phyloP scores from a whole-genome alignment of 2,329 filamentous ascomycete genomes.

The Botryotinia convoluta region DNA sequence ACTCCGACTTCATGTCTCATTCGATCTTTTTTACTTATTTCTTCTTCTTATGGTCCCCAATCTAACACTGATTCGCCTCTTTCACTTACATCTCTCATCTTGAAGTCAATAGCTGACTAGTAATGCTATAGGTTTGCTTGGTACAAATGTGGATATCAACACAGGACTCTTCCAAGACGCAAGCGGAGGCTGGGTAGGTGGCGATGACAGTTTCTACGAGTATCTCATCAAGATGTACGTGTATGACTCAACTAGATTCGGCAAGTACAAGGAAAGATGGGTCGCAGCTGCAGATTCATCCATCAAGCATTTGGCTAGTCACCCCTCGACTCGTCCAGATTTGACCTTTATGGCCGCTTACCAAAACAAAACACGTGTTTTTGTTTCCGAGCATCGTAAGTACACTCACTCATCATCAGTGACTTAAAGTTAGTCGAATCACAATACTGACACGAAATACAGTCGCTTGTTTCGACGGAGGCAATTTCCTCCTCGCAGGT shows the following conservation, averaged over 20 bases:
- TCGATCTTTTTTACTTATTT: neutral
- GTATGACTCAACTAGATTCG: conserved; percentile 67
- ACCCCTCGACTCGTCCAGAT: conserved; percentile 64
- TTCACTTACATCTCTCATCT: neutral
- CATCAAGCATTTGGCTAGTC: conserved; percentile 67
- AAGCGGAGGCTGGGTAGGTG: conserved; percentile 72
- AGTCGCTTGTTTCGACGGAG: conserved; percentile 81
- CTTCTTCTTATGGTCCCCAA: neutral
- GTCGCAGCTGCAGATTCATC: conserved; percentile 70
- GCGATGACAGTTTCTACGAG: conserved; percentile 80
- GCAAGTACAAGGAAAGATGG: conserved; percentile 70
- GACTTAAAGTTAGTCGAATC: neutral
- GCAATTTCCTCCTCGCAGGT: conserved; percentile 81
- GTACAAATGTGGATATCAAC: conserved; percentile 61
- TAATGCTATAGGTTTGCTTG: conserved; percentile 55
- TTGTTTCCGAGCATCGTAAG: conserved; percentile 46
- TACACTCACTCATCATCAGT: neutral
- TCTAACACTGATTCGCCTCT: too few species aligned
- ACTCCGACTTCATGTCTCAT: neutral
- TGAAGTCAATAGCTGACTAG: neutral
- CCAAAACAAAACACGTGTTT: conserved; percentile 45
- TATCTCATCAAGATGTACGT: conserved; percentile 90
- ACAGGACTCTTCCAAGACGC: conserved; percentile 67
- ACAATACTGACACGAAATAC: neutral
- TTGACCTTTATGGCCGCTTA: conserved; percentile 69